Evolutionary conservation across 805 yeast species (phyloP).

Genomic region (Cyberlindnera bimundalis): DNA sequence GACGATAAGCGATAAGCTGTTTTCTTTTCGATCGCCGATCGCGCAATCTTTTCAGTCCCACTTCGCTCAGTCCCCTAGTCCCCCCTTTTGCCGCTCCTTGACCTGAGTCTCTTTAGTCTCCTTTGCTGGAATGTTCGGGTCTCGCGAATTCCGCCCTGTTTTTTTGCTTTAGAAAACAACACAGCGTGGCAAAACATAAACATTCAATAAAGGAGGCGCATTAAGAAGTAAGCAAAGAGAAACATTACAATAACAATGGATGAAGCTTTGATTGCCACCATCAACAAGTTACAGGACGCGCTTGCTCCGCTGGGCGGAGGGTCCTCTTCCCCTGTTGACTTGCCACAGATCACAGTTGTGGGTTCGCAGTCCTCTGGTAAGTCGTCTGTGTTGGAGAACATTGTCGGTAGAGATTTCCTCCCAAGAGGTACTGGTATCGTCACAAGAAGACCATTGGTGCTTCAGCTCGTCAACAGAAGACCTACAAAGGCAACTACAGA

Average conservation of each 20-base stretch:
- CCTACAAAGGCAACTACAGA: conserved; percentile 31
- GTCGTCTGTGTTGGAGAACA: conserved; percentile 84
- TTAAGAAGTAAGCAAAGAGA: background rate
- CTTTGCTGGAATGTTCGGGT: background rate
- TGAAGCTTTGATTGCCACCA: conserved; percentile 68
- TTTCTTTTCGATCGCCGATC: background rate
- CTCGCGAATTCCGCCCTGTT: background rate
- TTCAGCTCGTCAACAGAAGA: conserved; percentile 75
- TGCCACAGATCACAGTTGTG: conserved; percentile 93
- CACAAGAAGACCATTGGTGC: conserved; percentile 81
- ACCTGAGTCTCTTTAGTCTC: too few species aligned
- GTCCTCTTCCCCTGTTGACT: conserved; percentile 75
- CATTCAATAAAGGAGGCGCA: too few species aligned
- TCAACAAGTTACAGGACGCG: conserved; percentile 82
- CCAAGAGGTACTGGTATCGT: conserved; percentile 94
- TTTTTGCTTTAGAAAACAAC: conserved; percentile 2
- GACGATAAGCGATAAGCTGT: conserved; percentile 7
- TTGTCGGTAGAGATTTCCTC: conserved; percentile 86
- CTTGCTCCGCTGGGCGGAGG: conserved; percentile 85
- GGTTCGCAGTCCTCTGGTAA: conserved; percentile 91
- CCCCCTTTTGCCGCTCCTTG: too few species aligned
- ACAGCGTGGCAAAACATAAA: too few species aligned
- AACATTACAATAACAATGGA: conserved; percentile 46
- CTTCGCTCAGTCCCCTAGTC: too few species aligned
- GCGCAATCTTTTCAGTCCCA: too few species aligned